Base-by-base conservation (phyloP, 495 filamentous ascomycete species). In the Rhizodiscina lignyota region DNA sequence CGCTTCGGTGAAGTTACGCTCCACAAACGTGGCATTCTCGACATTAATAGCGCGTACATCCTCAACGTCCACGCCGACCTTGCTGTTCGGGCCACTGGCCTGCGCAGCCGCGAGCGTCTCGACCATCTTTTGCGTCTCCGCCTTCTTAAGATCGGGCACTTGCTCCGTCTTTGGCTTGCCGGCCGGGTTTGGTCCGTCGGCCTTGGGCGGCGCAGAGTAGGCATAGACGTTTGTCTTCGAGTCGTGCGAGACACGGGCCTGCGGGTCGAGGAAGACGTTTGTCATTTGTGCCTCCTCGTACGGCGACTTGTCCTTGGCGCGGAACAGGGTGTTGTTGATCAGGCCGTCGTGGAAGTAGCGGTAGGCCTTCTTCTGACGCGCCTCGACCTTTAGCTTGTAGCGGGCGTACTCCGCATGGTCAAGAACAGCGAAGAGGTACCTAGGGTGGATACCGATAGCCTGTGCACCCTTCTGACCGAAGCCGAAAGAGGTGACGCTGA, bases 381-480 rank as follows among this genome's bases (percentile, higher is more conserved):
- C 73, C 47, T 79, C 74, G 16, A 94, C 85, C 66, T 91, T 96
- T 47, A 61, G 58, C 52, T 75, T 77, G 68, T 99, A 99, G 32
- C 68, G 62, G 30, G 74, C 55, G 59, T 79, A 96, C 32, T 84
- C 78, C 19, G 77, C 62, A 58, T 81, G 68, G 56, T 94, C 85
- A 21, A 99, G 80, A n/a, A 79, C 75, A 20, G 91, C 89, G 52
- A 77, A 99, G 37, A 99, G 74, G 55, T 96, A 99, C 56, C 77
- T 85, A 38, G 89, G 82, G 55, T 96, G 87, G 35, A 99, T 79
- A 60, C 87, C 91, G 53, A 99, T 85, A 30, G 79, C 86, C 61
- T 96, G 91, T 33, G 89, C 84, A 50, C 89, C 89, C 72, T 96
- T 96, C 59, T 99, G 89, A 40, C 89, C 89, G 64, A 99, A 99